A percentile compares a stretch with the other conserved stretches of the same genome.
These are phyloP conservation scores for Wakefieldia striispora DNA, from an alignment of 768 basidiomycete species.

Conservation along the genomic window DNA sequence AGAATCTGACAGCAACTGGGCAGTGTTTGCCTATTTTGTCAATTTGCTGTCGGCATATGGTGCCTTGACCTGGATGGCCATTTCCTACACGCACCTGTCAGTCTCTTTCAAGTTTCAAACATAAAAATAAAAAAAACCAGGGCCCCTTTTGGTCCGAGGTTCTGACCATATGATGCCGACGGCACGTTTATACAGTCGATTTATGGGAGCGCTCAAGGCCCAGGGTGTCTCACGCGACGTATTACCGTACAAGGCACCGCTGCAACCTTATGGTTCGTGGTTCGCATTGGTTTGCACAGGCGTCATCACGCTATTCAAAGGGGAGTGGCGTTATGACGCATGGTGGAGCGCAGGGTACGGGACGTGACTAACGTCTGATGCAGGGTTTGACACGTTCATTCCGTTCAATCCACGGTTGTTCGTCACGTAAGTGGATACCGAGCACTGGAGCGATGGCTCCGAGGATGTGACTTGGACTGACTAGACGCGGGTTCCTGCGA, in stretches of 20 bases:
- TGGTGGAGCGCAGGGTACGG: background rate
- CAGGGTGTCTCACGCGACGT: constrained; percentile 43
- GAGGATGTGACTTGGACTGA: background rate
- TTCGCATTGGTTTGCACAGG: constrained; percentile 53
- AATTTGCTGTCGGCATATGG: constrained; percentile 39
- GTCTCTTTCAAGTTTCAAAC: constrained; percentile 23
- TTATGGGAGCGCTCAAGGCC: constrained; percentile 46
- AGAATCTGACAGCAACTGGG: too few species aligned
- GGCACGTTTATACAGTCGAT: constrained; percentile 36
- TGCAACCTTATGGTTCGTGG: constrained; percentile 53
- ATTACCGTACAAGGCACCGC: constrained; percentile 37
- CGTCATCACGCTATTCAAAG: constrained; percentile 61
- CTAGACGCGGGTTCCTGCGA: background rate
- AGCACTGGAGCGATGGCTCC: background rate
- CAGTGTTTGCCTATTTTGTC: constrained; percentile 38
- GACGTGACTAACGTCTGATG: background rate
- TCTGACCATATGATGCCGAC: constrained; percentile 5
- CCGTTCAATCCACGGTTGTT: constrained; percentile 55
- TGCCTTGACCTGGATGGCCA: constrained; percentile 40
- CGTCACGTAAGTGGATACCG: constrained; percentile 43
- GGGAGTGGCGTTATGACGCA: constrained; percentile 22
- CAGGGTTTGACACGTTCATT: constrained; percentile 40
- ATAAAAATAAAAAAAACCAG: too few species aligned
- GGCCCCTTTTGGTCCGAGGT: background rate
- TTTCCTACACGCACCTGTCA: constrained; percentile 60